Conservation (phyloP, 2,329 filamentous ascomycete species). For the Colletotrichum cordylinicola region DNA sequence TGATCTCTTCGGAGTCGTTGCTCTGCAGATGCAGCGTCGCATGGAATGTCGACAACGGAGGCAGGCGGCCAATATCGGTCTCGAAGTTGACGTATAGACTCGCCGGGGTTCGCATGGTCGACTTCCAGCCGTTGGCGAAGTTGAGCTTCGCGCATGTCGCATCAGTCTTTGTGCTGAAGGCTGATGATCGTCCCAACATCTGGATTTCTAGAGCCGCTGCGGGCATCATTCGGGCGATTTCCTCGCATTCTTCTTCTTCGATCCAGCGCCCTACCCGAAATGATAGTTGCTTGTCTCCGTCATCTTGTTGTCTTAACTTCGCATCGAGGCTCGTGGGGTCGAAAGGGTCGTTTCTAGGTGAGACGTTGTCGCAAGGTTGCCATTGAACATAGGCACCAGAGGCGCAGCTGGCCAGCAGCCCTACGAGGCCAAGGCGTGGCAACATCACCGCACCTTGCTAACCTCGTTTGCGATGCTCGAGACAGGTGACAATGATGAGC, state of each 20-base stretch:
- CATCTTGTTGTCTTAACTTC: neutral
- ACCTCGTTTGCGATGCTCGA: neutral
- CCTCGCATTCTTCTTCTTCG: conserved; percentile 7
- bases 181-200: conserved; percentile 10
- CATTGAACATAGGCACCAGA: conserved; percentile 25
- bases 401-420: neutral
- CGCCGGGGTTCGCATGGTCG: neutral
- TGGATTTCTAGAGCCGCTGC: neutral
- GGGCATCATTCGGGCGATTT: neutral
- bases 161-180: neutral
- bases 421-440: neutral
- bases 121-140: neutral
- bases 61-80: conserved; percentile 10
- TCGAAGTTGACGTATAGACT: neutral
- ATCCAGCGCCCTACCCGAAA: neutral
- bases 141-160: neutral
- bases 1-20: neutral
- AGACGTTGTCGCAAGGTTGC: conserved; percentile 18
- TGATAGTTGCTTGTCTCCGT: neutral
- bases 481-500: neutral
- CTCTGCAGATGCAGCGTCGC: conserved; percentile 9
- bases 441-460: neutral
- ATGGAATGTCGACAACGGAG: conserved; percentile 21
- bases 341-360: neutral
- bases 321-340: neutral